phyloP scores from a whole-genome alignment of 345 rosid species.

The Physaria fendleri region DNA sequence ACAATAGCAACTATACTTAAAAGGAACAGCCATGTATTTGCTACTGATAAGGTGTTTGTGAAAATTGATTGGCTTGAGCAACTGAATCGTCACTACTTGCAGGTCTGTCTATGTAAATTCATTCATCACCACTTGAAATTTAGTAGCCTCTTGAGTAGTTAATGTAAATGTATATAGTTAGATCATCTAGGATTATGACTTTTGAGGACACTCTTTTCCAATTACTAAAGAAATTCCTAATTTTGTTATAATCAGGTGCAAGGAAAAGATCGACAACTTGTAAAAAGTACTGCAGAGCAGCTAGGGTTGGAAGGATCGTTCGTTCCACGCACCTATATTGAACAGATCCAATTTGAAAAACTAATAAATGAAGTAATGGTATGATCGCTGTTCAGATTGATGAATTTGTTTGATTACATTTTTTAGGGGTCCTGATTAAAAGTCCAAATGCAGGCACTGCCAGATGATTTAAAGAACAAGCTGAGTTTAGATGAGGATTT shows the following conservation, averaged over 20 bases:
- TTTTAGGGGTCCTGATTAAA: conserved; percentile 16
- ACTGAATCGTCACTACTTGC: conserved; percentile 77
- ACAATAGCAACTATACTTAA: conserved; percentile 94
- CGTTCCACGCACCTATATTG: conserved; percentile 79
- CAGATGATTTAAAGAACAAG: conserved; percentile 73
- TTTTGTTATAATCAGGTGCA: conserved; percentile 60
- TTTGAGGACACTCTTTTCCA: conserved; percentile 1
- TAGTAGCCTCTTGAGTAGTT: background rate
- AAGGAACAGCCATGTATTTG: conserved; percentile 87
- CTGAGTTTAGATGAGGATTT: conserved; percentile 85
- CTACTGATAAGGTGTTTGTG: conserved; percentile 66
- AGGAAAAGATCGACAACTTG: conserved; percentile 77
- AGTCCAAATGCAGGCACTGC: conserved; percentile 50
- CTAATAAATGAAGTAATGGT: conserved; percentile 85
- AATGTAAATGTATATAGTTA: background rate
- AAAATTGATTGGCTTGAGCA: conserved; percentile 97
- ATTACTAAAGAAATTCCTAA: background rate
- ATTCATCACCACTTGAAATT: background rate
- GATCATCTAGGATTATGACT: background rate
- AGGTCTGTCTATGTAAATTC: conserved; percentile 43
- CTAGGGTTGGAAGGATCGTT: conserved; percentile 79
- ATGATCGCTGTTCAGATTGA: conserved; percentile 21
- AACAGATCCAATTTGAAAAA: conserved; percentile 85
- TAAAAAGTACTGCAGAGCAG: conserved; percentile 60
- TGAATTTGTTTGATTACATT: background rate